phyloP scores from a whole-genome alignment of 2,329 filamentous ascomycete genomes.

The Cordyceps cicadae region DNA sequence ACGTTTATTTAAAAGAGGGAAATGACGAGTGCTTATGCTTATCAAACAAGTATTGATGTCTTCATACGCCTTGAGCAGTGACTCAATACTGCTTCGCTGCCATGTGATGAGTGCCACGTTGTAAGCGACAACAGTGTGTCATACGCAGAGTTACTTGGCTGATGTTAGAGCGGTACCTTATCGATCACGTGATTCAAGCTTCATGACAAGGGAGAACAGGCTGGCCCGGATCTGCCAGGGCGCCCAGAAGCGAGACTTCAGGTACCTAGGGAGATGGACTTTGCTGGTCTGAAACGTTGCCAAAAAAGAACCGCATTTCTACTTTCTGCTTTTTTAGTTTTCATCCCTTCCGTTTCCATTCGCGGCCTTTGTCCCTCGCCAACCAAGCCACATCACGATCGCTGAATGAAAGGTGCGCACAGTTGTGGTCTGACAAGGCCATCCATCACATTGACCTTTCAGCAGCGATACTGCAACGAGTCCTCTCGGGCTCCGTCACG shows the following conservation, averaged over 20 bases:
- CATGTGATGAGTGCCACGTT: background rate
- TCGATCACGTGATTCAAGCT: too few relatives aligned
- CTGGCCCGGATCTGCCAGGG: too few relatives aligned
- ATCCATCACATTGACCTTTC: slow-evolving; percentile 14
- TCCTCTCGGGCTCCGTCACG: slow-evolving; percentile 90
- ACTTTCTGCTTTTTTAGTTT: too few relatives aligned
- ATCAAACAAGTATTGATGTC: too few relatives aligned
- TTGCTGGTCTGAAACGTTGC: background rate
- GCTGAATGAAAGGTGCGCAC: slow-evolving; percentile 4
- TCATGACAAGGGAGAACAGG: too few relatives aligned
- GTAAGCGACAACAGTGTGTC: background rate
- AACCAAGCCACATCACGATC: background rate
- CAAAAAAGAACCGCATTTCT: too few relatives aligned
- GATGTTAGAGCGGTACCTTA: background rate
- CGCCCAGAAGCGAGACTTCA: too few relatives aligned
- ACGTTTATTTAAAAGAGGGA: background rate
- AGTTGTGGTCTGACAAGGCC: background rate
- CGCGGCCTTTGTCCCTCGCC: background rate
- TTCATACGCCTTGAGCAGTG: background rate
- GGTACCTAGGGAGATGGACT: too few relatives aligned
- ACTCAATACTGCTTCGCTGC: background rate
- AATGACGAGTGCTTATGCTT: too few relatives aligned
- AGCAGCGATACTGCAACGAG: slow-evolving; percentile 81
- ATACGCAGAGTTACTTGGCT: too few relatives aligned
- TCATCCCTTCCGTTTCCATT: too few relatives aligned